These are phyloP conservation scores for Ulmus americana DNA, from an alignment of 331 rosid genomes.

Conservation along the genomic window DNA sequence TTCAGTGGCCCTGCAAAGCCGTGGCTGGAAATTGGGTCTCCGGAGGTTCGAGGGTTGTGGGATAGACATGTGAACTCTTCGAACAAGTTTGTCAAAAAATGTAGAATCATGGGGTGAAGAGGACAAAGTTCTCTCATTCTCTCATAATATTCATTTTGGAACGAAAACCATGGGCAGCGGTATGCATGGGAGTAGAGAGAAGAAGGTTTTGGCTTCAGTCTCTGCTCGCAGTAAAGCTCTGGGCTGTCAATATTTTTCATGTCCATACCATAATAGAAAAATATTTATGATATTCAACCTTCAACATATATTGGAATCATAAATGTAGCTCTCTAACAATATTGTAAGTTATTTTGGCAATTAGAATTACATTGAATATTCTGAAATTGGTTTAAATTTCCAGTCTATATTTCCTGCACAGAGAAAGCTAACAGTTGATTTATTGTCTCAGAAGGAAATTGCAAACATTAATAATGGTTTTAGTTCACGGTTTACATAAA, in stretches of 20 bases:
- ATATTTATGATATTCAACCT: constrained; percentile 36
- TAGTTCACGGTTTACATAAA: too few relatives aligned
- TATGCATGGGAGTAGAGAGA: constrained; percentile 57
- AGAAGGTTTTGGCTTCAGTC: constrained; percentile 96
- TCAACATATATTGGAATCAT: constrained; percentile 31
- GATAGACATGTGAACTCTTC: constrained; percentile 60
- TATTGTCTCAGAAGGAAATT: too few relatives aligned
- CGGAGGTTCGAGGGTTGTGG: constrained; percentile 73
- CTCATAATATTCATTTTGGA: constrained; percentile 34
- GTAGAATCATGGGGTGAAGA: constrained; percentile 58
- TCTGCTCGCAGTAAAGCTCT: constrained; percentile 44
- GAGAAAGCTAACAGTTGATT: too few relatives aligned
- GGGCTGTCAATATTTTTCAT: constrained; percentile 22
- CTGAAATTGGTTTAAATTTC: constrained; percentile 8
- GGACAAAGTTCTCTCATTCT: constrained; percentile 44
- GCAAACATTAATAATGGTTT: too few relatives aligned
- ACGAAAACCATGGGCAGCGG: constrained; percentile 27
- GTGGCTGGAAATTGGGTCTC: constrained; percentile 80
- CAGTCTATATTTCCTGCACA: too few relatives aligned
- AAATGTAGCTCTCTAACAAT: constrained; percentile 28
- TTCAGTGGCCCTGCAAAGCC: constrained; percentile 97
- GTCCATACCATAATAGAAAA: constrained; percentile 53
- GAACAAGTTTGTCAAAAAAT: constrained; percentile 60
- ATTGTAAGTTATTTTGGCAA: constrained; percentile 27
- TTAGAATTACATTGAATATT: constrained; percentile 6